Percentiles rank a stretch among this genome's conserved stretches.
Evolutionary conservation across 768 basidiomycete genomes (phyloP).

Genomic region (Infundibulicybe gibba): DNA sequence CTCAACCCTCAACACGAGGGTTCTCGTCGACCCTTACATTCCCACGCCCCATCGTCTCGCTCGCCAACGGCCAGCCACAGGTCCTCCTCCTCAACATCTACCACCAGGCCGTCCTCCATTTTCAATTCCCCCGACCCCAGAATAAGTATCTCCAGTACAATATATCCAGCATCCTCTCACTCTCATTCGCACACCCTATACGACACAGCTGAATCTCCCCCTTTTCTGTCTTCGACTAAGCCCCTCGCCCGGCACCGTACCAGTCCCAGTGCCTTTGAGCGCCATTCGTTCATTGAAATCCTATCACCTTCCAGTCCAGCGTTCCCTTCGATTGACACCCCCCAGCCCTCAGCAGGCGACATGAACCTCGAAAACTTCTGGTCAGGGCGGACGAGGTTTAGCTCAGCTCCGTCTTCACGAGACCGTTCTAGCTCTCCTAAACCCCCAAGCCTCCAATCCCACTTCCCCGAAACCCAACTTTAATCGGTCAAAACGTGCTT

Average conservation of each 20-base stretch:
- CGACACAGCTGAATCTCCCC: slow-evolving; percentile 19
- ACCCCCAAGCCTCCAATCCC: slow-evolving; percentile 22
- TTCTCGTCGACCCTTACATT: slow-evolving; percentile 25
- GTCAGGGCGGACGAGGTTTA: too few species aligned
- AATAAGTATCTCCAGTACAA: slow-evolving; percentile 39
- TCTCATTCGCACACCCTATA: slow-evolving; percentile 23
- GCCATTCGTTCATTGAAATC: slow-evolving; percentile 31
- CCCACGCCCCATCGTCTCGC: slow-evolving; percentile 19
- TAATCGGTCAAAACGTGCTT: slow-evolving; percentile 23
- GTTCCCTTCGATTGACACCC: slow-evolving; percentile 11
- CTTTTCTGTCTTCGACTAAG: slow-evolving; percentile 16
- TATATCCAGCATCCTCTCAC: slow-evolving; percentile 30
- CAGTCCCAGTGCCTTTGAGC: slow-evolving; percentile 5
- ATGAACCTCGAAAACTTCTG: too few species aligned
- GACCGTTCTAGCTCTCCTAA: slow-evolving; percentile 13
- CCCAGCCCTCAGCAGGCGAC: background rate
- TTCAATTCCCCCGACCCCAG: slow-evolving; percentile 33
- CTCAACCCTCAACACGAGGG: background rate
- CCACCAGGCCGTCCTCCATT: slow-evolving; percentile 20
- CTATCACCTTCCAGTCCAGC: slow-evolving; percentile 19
- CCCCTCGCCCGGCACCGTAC: slow-evolving; percentile 7
- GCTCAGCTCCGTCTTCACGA: too few species aligned
- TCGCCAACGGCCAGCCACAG: slow-evolving; percentile 19
- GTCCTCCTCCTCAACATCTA: slow-evolving; percentile 19
- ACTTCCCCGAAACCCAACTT: slow-evolving; percentile 38